Evolutionary conservation across 441 rosid genomes (phyloP).

Genomic region (Cnidoscolus chayamansa): DNA sequence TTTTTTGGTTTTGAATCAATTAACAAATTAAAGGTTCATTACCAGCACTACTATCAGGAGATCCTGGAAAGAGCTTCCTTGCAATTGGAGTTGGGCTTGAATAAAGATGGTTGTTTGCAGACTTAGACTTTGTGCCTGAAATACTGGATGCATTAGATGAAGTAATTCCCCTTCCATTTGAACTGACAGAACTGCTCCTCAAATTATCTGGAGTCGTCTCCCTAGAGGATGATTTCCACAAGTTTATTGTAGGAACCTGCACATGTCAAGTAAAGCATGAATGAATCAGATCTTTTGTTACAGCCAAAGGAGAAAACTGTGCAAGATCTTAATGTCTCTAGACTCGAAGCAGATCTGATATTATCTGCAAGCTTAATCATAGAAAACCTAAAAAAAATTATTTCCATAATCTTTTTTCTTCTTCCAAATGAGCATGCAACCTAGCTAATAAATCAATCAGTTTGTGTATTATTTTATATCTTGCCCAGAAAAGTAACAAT

Average conservation of each 20-base stretch:
- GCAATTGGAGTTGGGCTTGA: constrained; percentile 41
- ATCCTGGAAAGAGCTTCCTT: constrained; percentile 50
- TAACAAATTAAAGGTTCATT: constrained; percentile 19
- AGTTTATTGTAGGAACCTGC: constrained; percentile 51
- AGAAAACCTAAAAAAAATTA: background rate
- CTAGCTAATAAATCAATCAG: background rate
- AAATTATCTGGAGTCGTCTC: constrained; percentile 48
- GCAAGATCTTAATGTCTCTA: background rate
- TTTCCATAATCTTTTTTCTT: background rate
- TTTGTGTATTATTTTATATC: background rate
- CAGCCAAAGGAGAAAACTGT: background rate
- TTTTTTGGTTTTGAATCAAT: background rate
- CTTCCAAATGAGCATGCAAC: background rate
- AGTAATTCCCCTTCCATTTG: constrained; percentile 53
- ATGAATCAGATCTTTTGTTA: constrained; percentile 1
- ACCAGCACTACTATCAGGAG: constrained; percentile 39
- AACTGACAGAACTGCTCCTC: constrained; percentile 50
- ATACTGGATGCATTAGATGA: constrained; percentile 38
- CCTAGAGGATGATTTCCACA: constrained; percentile 43
- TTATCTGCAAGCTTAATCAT: background rate
- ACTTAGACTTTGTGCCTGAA: constrained; percentile 32
- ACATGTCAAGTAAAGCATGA: constrained; percentile 12
- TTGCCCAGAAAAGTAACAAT: background rate
- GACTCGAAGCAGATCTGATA: background rate
- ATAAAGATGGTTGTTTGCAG: constrained; percentile 32